Conservation (phyloP, 139 green algal genomes). For the Deuterostichococcus epilithicus region DNA sequence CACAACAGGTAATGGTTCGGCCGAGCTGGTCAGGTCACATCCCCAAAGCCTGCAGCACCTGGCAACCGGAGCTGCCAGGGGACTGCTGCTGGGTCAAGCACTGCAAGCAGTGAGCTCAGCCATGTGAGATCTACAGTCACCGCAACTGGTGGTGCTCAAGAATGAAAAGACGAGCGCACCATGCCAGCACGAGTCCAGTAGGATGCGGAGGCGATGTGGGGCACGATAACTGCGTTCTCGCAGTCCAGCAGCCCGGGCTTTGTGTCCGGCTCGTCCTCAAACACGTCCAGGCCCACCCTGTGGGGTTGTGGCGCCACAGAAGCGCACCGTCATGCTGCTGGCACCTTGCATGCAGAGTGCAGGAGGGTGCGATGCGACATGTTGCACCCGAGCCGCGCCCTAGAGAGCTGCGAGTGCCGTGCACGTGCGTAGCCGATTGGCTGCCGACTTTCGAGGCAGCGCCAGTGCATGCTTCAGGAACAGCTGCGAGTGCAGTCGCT, state of each 20-base stretch:
- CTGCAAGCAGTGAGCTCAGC: too few species aligned
- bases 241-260: conserved; percentile 84
- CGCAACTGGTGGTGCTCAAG: not conserved
- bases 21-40: too few species aligned
- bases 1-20: not conserved
- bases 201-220: conserved; percentile 96
- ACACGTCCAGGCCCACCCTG: conserved; percentile 89
- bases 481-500: not conserved
- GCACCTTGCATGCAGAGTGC: not conserved
- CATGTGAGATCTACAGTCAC: not conserved
- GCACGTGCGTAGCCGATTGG: not conserved
- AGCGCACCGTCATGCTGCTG: not conserved
- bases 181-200: conserved; percentile 87
- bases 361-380: too few species aligned
- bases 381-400: not conserved
- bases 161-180: conserved; percentile 48
- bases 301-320: not conserved
- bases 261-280: conserved; percentile 97
- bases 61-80: too few species aligned
- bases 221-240: conserved; percentile 94
- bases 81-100: too few species aligned
- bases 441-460: not conserved
- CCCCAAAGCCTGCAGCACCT: too few species aligned
- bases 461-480: too few species aligned
- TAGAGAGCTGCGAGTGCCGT: too few species aligned